Base-by-base conservation (phyloP, 106 monocot species). In the Dendrobium officinale region DNA sequence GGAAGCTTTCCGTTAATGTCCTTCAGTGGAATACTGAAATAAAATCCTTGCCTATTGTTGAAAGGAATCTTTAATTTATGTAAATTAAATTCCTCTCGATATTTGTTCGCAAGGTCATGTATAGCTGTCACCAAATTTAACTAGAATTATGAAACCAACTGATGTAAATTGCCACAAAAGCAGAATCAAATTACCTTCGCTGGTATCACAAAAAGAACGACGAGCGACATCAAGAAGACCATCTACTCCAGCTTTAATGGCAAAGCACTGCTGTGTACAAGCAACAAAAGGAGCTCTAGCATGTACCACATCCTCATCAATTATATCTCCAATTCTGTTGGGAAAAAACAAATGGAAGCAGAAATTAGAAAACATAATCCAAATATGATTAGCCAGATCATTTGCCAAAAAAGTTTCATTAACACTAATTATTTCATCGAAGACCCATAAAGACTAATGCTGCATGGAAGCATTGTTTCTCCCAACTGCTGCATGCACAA, bases 251-350 rank as follows among this genome's bases (percentile, higher is more conserved):
- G 93, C 78, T 78, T 95, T 99, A 51, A 99, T 83, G 81, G 99
- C 99, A 91, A 99, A 99, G 83, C 99, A 99, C 42, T 95, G 95
- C 86, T 99, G 95, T 42, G 99, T 99, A 78, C 88, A 90, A 31
- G 99, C 84, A 85, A 95, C 86, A 99, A 99, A 99, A 79, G 99
- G 88, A 79, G 87, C 91, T 82, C 91, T 91, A 77, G 99, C 82
- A 87, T 99, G 99, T 31, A 95, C 85, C 31, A 93, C 90, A 82
- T 93, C 95, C 81, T 93, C 99, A 86, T 95, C 95, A 83, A 99
- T 93, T 4, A 88, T 73, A 76, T 89, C 90, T 7, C 87, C 89
- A 79, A 99, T 95, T 90, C 99, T 95, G 47, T 20, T 40, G 47
- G 64, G 44, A 76, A 77, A 81, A 11, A 77, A 80, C 58, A 67